These are phyloP conservation scores for Calonectria multiphialidica DNA, from an alignment of 2,329 filamentous ascomycete species.

Conservation along the genomic window DNA sequence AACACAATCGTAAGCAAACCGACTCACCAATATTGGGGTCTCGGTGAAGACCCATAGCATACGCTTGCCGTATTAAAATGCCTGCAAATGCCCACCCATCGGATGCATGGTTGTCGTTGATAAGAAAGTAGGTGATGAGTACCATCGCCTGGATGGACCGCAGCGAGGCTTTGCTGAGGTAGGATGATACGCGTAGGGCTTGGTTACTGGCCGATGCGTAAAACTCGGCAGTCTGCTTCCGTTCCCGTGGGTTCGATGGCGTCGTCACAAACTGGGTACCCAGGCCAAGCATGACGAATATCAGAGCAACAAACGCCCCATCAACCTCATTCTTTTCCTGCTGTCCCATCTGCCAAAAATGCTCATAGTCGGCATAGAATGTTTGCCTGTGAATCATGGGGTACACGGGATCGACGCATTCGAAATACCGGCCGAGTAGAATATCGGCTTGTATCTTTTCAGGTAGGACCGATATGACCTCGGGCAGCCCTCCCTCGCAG, in stretches of 20 bases:
- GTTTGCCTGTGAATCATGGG: conserved; percentile 82
- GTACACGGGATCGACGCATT: conserved; percentile 83
- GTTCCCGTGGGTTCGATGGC: conserved; percentile 67
- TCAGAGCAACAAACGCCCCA: conserved; percentile 76
- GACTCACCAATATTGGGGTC: conserved; percentile 77
- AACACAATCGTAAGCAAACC: not conserved
- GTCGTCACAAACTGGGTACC: conserved; percentile 81
- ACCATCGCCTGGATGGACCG: conserved; percentile 85
- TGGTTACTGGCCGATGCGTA: conserved; percentile 86
- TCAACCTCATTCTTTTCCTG: conserved; percentile 73
- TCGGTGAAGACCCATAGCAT: conserved; percentile 84
- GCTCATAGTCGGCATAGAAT: conserved; percentile 83
- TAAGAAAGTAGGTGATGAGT: conserved; percentile 83
- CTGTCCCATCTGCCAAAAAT: conserved; percentile 76
- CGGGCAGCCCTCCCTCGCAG: conserved; percentile 78
- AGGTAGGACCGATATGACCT: conserved; percentile 81
- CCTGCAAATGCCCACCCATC: conserved; percentile 88
- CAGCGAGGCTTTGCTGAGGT: conserved; percentile 80
- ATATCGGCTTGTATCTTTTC: conserved; percentile 83
- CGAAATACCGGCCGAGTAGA: conserved; percentile 72
- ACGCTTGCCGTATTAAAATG: conserved; percentile 81
- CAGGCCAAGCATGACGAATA: conserved; percentile 82
- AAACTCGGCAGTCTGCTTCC: conserved; percentile 83
- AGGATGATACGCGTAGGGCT: conserved; percentile 80
- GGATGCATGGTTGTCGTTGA: conserved; percentile 87